These are phyloP conservation scores for Linum trigynum DNA, from an alignment of 345 rosid species.

Conservation along the genomic window DNA sequence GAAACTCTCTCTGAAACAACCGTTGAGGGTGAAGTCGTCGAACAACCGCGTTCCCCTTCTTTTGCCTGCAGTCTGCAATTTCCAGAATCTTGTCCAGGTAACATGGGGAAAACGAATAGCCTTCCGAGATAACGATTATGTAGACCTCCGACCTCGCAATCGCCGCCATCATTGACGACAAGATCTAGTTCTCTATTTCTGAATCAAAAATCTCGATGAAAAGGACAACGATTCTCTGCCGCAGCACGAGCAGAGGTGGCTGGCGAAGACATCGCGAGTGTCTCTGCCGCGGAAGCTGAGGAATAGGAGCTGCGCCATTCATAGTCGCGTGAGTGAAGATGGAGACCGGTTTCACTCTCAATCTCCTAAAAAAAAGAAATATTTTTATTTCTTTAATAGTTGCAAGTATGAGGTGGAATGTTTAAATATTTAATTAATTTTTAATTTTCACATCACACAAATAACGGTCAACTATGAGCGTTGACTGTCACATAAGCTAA, in stretches of 20 bases:
- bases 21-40: too few relatives aligned
- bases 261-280: conserved; percentile 9
- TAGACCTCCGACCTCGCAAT: conserved; percentile 2
- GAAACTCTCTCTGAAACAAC: too few relatives aligned
- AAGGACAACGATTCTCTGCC: background rate
- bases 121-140: conserved; percentile 2
- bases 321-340: too few relatives aligned
- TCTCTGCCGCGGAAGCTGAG: conserved; percentile 17
- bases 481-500: too few relatives aligned
- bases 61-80: background rate
- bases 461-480: too few relatives aligned
- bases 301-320: too few relatives aligned
- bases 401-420: too few relatives aligned
- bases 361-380: too few relatives aligned
- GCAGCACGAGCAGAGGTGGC: conserved; percentile 8
- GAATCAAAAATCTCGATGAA: conserved; percentile 1
- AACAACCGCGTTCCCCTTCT: background rate
- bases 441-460: too few relatives aligned
- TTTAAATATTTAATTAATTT: too few relatives aligned
- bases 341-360: too few relatives aligned
- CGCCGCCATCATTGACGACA: background rate
- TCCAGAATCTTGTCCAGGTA: conserved; percentile 9
- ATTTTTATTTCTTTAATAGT: too few relatives aligned
- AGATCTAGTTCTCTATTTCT: background rate
- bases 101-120: conserved; percentile 6